phyloP scores from a whole-genome alignment of 768 basidiomycete species.

The Roridomyces roridus region DNA sequence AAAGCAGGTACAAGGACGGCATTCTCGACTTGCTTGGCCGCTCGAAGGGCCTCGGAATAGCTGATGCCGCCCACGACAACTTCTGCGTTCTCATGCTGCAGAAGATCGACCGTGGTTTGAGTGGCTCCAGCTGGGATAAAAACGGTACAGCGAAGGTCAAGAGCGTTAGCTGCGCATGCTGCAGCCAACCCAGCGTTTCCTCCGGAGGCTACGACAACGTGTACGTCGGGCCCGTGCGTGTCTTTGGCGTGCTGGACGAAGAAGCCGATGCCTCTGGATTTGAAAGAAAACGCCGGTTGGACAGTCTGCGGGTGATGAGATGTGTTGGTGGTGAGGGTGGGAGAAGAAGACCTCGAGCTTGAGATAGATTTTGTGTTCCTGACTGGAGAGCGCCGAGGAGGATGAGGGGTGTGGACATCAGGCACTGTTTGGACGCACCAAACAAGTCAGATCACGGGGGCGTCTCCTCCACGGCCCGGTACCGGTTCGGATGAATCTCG shows the following conservation, averaged over 20 bases:
- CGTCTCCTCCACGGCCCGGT: too few relatives aligned
- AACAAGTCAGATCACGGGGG: too few relatives aligned
- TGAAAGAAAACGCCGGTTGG: slow-evolving; percentile 79
- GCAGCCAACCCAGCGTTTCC: slow-evolving; percentile 85
- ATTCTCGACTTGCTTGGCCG: slow-evolving; percentile 53
- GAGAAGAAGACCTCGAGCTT: slow-evolving; percentile 66
- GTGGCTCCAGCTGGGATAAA: slow-evolving; percentile 65
- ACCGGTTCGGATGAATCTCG: too few relatives aligned
- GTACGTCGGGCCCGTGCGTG: slow-evolving; percentile 57
- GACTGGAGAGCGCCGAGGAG: slow-evolving; percentile 68
- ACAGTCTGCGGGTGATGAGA: slow-evolving; percentile 54
- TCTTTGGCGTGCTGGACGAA: slow-evolving; percentile 60
- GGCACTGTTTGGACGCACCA: too few relatives aligned
- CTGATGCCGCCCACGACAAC: slow-evolving; percentile 62
- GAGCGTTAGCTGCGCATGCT: slow-evolving; percentile 62
- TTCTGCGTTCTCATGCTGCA: slow-evolving; percentile 60
- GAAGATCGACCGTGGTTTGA: slow-evolving; percentile 51
- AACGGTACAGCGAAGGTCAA: slow-evolving; percentile 68
- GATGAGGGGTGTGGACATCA: slow-evolving; percentile 62
- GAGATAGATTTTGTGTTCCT: slow-evolving; percentile 58
- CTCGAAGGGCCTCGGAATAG: slow-evolving; percentile 63
- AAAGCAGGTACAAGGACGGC: slow-evolving; percentile 72
- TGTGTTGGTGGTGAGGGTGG: neutral
- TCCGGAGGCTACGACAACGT: slow-evolving; percentile 74
- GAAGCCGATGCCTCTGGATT: slow-evolving; percentile 72